phyloP scores from a whole-genome alignment of 305 asterid genomes.

The Nicotiana rustica region DNA sequence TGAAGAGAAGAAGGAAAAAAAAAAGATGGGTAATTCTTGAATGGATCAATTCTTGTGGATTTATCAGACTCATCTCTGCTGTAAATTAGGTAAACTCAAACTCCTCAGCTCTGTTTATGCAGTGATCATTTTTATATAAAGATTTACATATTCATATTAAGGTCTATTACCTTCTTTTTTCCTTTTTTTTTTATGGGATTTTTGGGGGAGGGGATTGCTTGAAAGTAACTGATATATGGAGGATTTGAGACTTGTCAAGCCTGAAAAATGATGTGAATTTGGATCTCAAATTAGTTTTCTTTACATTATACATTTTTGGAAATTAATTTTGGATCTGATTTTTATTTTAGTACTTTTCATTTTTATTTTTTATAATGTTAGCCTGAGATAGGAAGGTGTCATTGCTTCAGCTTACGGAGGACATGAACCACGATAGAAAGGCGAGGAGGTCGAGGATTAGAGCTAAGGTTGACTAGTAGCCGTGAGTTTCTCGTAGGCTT shows the following conservation, averaged over 20 bases:
- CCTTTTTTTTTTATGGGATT: not conserved
- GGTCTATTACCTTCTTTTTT: not conserved
- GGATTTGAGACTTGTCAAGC: not conserved
- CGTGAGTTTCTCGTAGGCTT: too few species aligned
- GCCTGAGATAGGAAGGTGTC: too few species aligned
- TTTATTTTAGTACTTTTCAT: not conserved
- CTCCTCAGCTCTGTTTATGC: not conserved
- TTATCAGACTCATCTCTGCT: not conserved
- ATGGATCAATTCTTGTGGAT: not conserved
- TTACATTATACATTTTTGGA: not conserved
- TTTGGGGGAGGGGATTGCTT: too few species aligned
- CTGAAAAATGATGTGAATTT: not conserved
- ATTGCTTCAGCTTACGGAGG: too few species aligned
- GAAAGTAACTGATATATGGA: not conserved
- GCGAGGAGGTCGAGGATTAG: too few species aligned
- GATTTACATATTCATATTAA: constrained; percentile 1
- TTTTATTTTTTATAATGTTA: not conserved
- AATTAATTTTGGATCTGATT: not conserved
- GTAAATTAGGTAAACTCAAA: constrained; percentile 12
- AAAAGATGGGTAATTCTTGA: not conserved
- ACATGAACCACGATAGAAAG: too few species aligned
- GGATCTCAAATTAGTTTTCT: not conserved
- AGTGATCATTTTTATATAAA: not conserved
- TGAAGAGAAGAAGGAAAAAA: not conserved
- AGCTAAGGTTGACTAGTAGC: too few species aligned